These are phyloP conservation scores for Fagus sylvatica DNA, from an alignment of 306 rosid species.

Conservation along the genomic window DNA sequence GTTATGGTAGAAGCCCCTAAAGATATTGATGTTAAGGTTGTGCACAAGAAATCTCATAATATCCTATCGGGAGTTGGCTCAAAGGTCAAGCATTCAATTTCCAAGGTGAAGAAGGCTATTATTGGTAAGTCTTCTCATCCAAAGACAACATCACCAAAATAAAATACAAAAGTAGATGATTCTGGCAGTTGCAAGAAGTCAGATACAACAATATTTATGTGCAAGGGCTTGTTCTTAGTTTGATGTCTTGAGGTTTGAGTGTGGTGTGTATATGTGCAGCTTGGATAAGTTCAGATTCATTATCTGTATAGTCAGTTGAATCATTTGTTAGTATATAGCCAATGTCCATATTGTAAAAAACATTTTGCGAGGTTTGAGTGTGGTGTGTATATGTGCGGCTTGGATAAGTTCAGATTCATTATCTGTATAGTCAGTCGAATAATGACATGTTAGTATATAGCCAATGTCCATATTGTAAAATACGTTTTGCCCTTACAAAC, in stretches of 20 bases:
- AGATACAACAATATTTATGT: not conserved
- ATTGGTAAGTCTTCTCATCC: slow-evolving; percentile 61
- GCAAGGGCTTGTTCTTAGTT: slow-evolving; percentile 3
- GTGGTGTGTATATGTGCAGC: slow-evolving; percentile 9
- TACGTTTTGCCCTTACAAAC: not conserved
- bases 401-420: not conserved
- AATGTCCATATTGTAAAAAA: not conserved
- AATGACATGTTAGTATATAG: not conserved
- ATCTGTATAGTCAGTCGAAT: not conserved
- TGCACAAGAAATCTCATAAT: slow-evolving; percentile 58
- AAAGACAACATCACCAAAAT: slow-evolving; percentile 42
- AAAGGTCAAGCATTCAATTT: slow-evolving; percentile 74
- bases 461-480: not conserved
- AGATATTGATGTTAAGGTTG: slow-evolving; percentile 37
- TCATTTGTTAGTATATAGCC: not conserved
- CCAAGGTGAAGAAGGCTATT: slow-evolving; percentile 73
- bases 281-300: not conserved
- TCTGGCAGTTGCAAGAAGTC: slow-evolving; percentile 20
- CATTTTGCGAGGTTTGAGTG: slow-evolving; percentile 3
- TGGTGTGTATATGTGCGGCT: slow-evolving; percentile 8
- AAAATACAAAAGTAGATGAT: not conserved
- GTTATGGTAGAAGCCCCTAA: slow-evolving; percentile 38
- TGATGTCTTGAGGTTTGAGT: slow-evolving; percentile 17
- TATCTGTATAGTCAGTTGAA: not conserved
- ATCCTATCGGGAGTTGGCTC: slow-evolving; percentile 69